phyloP scores from a whole-genome alignment of 2,329 filamentous ascomycete genomes.

The Eurotiales sp. region DNA sequence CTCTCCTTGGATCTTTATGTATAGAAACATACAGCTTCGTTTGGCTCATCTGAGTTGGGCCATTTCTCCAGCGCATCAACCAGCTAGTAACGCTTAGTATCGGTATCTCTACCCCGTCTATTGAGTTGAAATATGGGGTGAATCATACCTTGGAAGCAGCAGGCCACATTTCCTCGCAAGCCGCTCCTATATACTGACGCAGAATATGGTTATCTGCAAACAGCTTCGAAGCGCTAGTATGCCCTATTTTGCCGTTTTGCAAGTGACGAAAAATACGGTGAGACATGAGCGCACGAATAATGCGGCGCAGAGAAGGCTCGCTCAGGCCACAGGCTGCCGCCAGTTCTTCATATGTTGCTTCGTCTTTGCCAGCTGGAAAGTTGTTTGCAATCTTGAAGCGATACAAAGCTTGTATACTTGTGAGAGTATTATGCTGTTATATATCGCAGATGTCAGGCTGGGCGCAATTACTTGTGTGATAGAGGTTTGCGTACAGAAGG shows the following conservation, averaged over 20 bases:
- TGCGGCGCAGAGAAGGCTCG: constrained; percentile 3
- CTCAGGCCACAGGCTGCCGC: constrained; percentile 2
- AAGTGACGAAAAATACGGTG: constrained; percentile 9
- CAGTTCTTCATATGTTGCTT: constrained; percentile 9
- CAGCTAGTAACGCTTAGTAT: neutral
- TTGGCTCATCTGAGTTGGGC: constrained; percentile 11
- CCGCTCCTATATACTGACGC: constrained; percentile 11
- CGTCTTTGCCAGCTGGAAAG: neutral
- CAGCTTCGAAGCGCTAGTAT: constrained; percentile 9
- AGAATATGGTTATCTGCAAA: constrained; percentile 5
- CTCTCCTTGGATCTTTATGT: too few relatives aligned
- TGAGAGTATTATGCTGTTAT: neutral
- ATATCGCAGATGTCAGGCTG: too few relatives aligned
- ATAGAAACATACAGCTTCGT: constrained; percentile 2
- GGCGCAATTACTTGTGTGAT: too few relatives aligned
- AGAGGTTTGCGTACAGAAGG: neutral
- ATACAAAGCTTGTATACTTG: neutral
- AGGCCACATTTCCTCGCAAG: constrained; percentile 12
- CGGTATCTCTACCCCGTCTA: neutral
- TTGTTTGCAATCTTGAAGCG: neutral
- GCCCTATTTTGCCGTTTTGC: constrained; percentile 8
- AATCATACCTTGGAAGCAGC: constrained; percentile 2
- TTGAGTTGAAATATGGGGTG: too few relatives aligned
- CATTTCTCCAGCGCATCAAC: constrained; percentile 10
- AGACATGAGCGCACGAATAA: constrained; percentile 11